These are phyloP conservation scores for Kappamyces sp. DNA, from an alignment of 192 early-diverging fungal genomes.

Conservation along the genomic window DNA sequence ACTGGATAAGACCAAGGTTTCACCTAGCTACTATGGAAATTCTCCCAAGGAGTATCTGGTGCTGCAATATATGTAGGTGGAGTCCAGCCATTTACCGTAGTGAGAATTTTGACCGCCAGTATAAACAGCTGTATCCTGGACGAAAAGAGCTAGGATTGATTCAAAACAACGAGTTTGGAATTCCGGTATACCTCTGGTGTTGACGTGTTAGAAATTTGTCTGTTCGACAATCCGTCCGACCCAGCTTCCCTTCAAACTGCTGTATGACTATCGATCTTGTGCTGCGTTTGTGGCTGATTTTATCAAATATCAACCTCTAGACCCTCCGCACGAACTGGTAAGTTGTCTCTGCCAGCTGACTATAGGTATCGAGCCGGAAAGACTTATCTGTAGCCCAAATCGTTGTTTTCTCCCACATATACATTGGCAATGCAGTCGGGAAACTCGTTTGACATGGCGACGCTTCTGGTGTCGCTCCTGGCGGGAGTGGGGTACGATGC, in stretches of 20 bases:
- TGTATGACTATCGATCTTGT: conserved; percentile 50
- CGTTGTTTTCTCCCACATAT: conserved; percentile 41
- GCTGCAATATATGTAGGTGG: conserved; percentile 37
- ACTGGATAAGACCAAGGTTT: conserved; percentile 35
- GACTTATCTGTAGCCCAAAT: conserved; percentile 28
- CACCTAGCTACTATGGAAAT: conserved; percentile 36
- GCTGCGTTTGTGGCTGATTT: conserved; percentile 50
- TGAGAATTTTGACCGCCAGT: conserved; percentile 51
- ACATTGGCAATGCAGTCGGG: conserved; percentile 46
- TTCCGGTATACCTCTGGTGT: conserved; percentile 24
- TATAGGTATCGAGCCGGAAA: too few relatives aligned
- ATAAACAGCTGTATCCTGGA: conserved; percentile 48
- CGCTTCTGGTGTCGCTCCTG: conserved; percentile 45
- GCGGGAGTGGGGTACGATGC: conserved; percentile 56
- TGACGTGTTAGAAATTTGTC: conserved; percentile 43
- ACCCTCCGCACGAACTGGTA: conserved; percentile 55
- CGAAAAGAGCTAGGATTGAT: conserved; percentile 42
- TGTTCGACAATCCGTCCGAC: conserved; percentile 50
- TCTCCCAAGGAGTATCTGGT: conserved; percentile 41
- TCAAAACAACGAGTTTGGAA: conserved; percentile 49
- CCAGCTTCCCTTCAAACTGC: conserved; percentile 46
- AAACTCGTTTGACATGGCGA: conserved; percentile 49
- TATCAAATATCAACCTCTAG: conserved; percentile 43
- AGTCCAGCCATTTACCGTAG: neutral
- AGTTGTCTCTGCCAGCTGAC: neutral